These are phyloP conservation scores for Raddia distichophylla DNA, from an alignment of 176 grass and related monocot genomes.

Conservation along the genomic window DNA sequence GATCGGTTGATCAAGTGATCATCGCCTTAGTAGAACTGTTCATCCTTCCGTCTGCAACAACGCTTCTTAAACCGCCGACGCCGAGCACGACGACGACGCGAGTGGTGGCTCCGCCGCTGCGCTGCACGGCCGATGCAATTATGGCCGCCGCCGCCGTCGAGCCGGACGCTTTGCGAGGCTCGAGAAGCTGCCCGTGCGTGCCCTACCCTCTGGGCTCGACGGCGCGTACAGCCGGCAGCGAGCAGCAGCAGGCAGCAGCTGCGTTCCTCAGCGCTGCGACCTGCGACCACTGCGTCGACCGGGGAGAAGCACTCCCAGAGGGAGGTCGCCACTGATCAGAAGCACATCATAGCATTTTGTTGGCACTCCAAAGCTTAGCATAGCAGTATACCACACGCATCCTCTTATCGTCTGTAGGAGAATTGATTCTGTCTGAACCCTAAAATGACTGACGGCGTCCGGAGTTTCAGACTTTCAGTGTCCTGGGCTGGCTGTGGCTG, in stretches of 20 bases:
- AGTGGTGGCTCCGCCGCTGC: no score
- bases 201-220: background rate
- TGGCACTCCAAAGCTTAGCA: background rate
- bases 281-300: background rate
- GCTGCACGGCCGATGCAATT: no score
- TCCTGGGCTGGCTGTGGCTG: background rate
- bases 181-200: background rate
- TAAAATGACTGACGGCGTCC: background rate
- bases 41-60: no score
- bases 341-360: slow-evolving; percentile 25
- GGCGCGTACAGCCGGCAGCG: background rate
- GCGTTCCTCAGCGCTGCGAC: background rate
- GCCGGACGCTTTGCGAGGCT: background rate
- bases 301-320: background rate
- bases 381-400: background rate
- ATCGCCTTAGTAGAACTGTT: no score
- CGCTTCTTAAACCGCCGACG: no score
- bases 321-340: background rate
- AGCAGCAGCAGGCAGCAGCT: background rate
- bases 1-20: no score
- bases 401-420: background rate
- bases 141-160: background rate
- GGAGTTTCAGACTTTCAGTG: background rate
- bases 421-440: background rate
- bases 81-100: no score